Conservation (phyloP, 129 eudicot genomes). For the Arctium minus region DNA sequence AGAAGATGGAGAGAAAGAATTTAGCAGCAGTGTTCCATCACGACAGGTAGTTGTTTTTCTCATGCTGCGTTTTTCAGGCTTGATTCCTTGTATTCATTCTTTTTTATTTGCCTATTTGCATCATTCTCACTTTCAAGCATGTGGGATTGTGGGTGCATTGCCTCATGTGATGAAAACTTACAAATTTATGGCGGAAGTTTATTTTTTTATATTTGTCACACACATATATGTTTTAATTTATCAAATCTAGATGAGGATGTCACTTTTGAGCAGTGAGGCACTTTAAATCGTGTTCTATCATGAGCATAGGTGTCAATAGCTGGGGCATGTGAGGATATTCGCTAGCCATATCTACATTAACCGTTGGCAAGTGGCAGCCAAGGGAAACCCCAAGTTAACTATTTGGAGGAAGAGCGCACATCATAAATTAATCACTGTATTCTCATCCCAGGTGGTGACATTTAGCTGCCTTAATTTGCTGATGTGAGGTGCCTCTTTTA, state of each 20-base stretch:
- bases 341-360: no score
- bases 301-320: not conserved
- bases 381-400: not conserved
- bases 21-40: slow-evolving; percentile 67
- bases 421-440: not conserved
- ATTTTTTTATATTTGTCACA: not conserved
- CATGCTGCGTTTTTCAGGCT: slow-evolving; percentile 3
- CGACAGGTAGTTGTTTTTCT: slow-evolving; percentile 62
- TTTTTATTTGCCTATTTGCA: slow-evolving; percentile 3
- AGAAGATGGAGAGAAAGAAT: slow-evolving; percentile 92
- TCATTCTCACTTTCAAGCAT: not conserved
- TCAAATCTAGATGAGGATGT: not conserved
- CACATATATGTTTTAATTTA: not conserved
- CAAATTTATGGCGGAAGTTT: not conserved
- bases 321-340: not conserved
- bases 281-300: not conserved
- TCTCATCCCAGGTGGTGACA: not conserved
- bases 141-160: not conserved
- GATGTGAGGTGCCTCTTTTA: not conserved
- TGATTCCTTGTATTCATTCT: not conserved
- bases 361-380: no score
- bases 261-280: not conserved
- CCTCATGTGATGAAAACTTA: not conserved
- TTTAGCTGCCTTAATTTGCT: not conserved
- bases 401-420: not conserved